Evolutionary conservation across 371 early-diverging fungal species (phyloP).

Genomic region (Actinomortierella wolfii): DNA sequence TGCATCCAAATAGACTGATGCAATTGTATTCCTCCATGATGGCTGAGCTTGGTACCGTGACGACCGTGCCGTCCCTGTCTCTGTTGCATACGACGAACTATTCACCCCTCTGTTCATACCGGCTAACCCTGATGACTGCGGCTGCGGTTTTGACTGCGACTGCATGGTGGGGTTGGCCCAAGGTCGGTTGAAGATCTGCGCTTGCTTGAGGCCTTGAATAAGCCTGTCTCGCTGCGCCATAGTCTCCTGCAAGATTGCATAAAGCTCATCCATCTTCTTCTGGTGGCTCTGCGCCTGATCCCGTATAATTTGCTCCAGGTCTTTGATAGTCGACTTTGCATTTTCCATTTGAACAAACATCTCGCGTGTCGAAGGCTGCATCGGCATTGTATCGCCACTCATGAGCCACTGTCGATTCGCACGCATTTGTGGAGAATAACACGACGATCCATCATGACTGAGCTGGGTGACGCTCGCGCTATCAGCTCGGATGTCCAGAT

Average conservation of each 20-base stretch:
- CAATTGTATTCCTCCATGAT: conserved; percentile 28
- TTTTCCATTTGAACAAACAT: conserved; percentile 41
- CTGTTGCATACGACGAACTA: too few species aligned
- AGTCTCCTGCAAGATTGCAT: conserved; percentile 28
- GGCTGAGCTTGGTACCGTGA: neutral
- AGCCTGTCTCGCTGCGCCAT: conserved; percentile 29
- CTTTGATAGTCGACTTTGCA: conserved; percentile 42
- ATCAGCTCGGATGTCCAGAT: neutral
- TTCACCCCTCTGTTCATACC: too few species aligned
- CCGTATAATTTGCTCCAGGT: conserved; percentile 41
- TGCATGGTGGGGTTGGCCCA: conserved; percentile 2
- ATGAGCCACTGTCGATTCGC: conserved; percentile 14
- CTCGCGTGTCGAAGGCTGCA: conserved; percentile 32
- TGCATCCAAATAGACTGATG: conserved; percentile 40
- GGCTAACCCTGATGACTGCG: too few species aligned
- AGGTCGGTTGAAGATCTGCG: conserved; percentile 23
- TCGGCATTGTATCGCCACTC: conserved; percentile 32
- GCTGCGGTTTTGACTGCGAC: too few species aligned
- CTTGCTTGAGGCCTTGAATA: conserved; percentile 22
- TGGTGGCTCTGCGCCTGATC: conserved; percentile 36
- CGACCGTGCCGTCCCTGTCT: neutral
- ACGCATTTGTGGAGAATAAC: neutral
- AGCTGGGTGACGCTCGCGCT: too few species aligned
- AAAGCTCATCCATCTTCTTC: conserved; percentile 34
- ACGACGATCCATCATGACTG: too few species aligned